Evolutionary conservation across 2,329 filamentous ascomycete species (phyloP).

Genomic region (Rhinocladiella mackenziei): DNA sequence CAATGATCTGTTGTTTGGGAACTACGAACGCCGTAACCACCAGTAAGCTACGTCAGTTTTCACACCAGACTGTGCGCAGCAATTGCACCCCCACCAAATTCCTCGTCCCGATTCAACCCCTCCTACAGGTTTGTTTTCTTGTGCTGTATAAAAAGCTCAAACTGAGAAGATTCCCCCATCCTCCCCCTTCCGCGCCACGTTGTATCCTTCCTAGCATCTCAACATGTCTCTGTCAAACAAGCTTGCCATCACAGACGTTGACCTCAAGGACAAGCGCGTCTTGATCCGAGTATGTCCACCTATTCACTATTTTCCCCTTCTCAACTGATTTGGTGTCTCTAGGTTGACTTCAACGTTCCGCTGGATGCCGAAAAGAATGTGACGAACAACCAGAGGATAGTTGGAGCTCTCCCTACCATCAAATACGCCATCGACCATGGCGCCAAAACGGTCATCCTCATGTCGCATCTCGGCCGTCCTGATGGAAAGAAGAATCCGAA

Average conservation of each 20-base stretch:
- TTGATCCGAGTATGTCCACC: constrained; percentile 76
- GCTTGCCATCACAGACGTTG: constrained; percentile 91
- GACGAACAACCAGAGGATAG: constrained; percentile 98
- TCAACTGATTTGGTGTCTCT: constrained; percentile 17
- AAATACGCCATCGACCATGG: constrained; percentile 87
- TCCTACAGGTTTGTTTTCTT: constrained; percentile 13
- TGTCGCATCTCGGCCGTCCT: constrained; percentile 97
- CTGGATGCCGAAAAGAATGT: constrained; percentile 89
- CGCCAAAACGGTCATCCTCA: constrained; percentile 88
- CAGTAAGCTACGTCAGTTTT: constrained; percentile 1
- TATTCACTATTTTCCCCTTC: constrained; percentile 1
- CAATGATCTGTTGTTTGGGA: not conserved
- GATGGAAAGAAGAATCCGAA: constrained; percentile 86
- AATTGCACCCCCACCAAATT: constrained; percentile 13
- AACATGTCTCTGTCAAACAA: constrained; percentile 97
- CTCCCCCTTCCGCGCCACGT: not conserved
- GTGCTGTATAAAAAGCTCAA: constrained; percentile 9
- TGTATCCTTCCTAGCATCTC: constrained; percentile 4
- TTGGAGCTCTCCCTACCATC: constrained; percentile 90
- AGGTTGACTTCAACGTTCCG: constrained; percentile 99
- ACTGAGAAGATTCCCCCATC: constrained; percentile 6
- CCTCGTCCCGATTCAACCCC: constrained; percentile 15
- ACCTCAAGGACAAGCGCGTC: constrained; percentile 97
- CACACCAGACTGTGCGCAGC: not conserved
- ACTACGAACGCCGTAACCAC: too few relatives aligned